These are phyloP conservation scores for Hordeum pubiflorum DNA, from an alignment of 202 grass and related monocot species.

Conservation along the genomic window DNA sequence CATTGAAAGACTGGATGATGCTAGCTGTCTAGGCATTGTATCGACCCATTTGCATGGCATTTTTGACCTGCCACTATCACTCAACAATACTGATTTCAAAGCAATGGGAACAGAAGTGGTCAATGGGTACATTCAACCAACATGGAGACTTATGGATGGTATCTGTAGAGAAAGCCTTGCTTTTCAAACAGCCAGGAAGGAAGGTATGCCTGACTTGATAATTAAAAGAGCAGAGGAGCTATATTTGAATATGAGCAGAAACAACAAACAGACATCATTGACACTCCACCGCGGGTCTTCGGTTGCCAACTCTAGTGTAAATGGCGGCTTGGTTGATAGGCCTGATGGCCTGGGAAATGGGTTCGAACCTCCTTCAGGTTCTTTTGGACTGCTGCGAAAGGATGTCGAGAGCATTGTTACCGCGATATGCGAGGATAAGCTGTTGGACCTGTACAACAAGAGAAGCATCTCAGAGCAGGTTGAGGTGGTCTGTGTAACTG, in stretches of 20 bases:
- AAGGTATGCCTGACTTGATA: slow-evolving; percentile 74
- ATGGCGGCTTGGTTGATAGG: slow-evolving; percentile 21
- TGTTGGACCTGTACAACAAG: slow-evolving; percentile 58
- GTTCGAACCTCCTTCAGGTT: slow-evolving; percentile 3
- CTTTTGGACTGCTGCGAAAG: slow-evolving; percentile 25
- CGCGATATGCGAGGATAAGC: slow-evolving; percentile 57
- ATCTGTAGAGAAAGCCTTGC: slow-evolving; percentile 87
- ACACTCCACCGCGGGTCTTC: neutral
- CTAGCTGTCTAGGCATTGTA: slow-evolving; percentile 70
- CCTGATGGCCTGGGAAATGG: slow-evolving; percentile 12
- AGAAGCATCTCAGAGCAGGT: slow-evolving; percentile 35
- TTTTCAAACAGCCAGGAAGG: slow-evolving; percentile 76
- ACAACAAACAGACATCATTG: slow-evolving; percentile 12
- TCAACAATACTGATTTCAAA: slow-evolving; percentile 60
- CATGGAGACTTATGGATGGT: slow-evolving; percentile 70
- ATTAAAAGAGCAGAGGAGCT: slow-evolving; percentile 76
- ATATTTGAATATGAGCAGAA: slow-evolving; percentile 42
- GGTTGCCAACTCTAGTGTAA: neutral
- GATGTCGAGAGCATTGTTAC: slow-evolving; percentile 63
- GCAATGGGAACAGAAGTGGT: slow-evolving; percentile 73
- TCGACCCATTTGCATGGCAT: slow-evolving; percentile 90
- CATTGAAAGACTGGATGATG: slow-evolving; percentile 71
- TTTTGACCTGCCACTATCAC: slow-evolving; percentile 74
- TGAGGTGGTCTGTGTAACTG: slow-evolving; percentile 50
- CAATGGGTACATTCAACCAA: slow-evolving; percentile 60